phyloP scores from a whole-genome alignment of 2,329 filamentous ascomycete genomes.

The Stagonosporopsis chrysanthemi region DNA sequence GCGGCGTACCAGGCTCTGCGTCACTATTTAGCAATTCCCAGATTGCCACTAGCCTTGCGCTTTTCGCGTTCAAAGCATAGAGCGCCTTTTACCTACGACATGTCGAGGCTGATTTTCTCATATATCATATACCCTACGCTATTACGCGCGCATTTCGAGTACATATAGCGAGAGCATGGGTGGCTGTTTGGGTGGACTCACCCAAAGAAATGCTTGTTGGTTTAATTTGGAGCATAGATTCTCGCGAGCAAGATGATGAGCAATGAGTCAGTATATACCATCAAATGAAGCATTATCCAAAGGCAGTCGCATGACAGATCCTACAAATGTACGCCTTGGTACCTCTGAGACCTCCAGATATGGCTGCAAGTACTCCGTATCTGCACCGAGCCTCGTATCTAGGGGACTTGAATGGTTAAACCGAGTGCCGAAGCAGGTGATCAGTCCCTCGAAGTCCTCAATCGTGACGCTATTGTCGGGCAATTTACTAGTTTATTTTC shows the following conservation, averaged over 20 bases:
- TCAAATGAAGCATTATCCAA: background rate
- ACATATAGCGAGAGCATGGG: conserved; percentile 13
- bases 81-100: background rate
- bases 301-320: no score
- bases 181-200: background rate
- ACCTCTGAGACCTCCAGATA: no score
- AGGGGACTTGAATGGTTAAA: no score
- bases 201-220: background rate
- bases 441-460: no score
- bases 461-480: no score
- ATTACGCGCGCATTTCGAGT: conserved; percentile 7
- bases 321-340: no score
- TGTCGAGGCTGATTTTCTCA: background rate
- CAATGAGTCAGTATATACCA: conserved; percentile 7
- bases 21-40: background rate
- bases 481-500: no score
- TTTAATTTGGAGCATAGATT: conserved; percentile 16
- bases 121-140: conserved; percentile 16
- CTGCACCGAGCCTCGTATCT: no score
- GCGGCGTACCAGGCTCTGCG: conserved; percentile 6
- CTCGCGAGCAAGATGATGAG: conserved; percentile 8
- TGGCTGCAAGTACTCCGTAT: no score
- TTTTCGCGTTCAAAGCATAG: background rate
- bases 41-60: background rate
- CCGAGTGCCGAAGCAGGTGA: no score